Percentiles rank a stretch among this genome's conserved stretches.
Evolutionary conservation across 148 eudicot genomes (phyloP).

Genomic region (Hydrangea macrophylla): DNA sequence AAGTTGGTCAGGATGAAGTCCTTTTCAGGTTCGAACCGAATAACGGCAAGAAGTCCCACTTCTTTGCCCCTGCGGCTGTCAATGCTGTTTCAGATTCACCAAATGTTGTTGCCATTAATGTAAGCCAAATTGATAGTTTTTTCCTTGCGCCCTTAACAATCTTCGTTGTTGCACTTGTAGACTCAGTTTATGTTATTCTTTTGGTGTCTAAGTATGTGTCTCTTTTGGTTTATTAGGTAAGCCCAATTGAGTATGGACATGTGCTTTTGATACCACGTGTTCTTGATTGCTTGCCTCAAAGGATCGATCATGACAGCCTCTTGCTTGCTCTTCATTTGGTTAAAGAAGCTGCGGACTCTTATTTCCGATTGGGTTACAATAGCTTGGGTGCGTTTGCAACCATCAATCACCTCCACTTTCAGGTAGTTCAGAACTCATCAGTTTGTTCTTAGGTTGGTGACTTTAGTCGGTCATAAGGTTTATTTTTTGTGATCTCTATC

Average conservation of each 20-base stretch:
- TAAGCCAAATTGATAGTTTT: conserved; percentile 26
- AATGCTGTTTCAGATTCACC: conserved; percentile 49
- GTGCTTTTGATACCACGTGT: conserved; percentile 80
- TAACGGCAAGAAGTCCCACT: conserved; percentile 34
- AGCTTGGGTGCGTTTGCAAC: conserved; percentile 98
- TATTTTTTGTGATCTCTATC: not conserved
- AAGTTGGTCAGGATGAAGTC: conserved; percentile 88
- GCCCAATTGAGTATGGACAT: conserved; percentile 95
- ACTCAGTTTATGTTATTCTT: not conserved
- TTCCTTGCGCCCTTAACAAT: not conserved
- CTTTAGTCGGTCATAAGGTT: not conserved
- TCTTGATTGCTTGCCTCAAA: conserved; percentile 81
- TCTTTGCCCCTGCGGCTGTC: conserved; percentile 42
- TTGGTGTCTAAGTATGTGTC: not conserved
- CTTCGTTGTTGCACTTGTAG: not conserved
- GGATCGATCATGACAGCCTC: conserved; percentile 65
- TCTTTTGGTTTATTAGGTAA: conserved; percentile 47
- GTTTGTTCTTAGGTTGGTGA: not conserved
- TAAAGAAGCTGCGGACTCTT: conserved; percentile 69
- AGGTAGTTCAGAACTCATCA: conserved; percentile 29
- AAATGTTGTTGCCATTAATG: conserved; percentile 80
- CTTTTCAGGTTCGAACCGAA: conserved; percentile 69
- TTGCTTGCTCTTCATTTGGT: conserved; percentile 82
- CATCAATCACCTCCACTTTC: conserved; percentile 90
- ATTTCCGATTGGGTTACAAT: conserved; percentile 83